These are phyloP conservation scores for Colletotrichum simmondsii DNA, from an alignment of 2,329 filamentous ascomycete species.

Conservation along the genomic window DNA sequence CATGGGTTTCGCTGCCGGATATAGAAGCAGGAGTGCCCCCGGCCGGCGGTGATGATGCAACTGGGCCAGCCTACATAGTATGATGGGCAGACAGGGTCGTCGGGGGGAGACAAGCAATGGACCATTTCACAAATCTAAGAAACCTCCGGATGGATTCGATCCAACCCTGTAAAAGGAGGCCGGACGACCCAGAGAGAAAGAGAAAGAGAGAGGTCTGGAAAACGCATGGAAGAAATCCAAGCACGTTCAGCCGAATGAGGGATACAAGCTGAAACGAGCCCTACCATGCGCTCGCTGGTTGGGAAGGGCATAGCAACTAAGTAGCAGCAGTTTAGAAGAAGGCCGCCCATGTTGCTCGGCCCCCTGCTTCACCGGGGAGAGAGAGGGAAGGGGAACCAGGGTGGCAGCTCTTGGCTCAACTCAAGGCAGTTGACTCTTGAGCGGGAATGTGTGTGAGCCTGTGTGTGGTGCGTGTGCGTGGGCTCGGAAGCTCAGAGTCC, in stretches of 20 bases:
- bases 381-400: slow-evolving; percentile 15
- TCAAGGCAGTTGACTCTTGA: slow-evolving; percentile 32
- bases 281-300: slow-evolving; percentile 51
- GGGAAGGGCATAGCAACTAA: slow-evolving; percentile 52
- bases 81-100: slow-evolving; percentile 47
- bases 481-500: slow-evolving; percentile 25
- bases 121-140: slow-evolving; percentile 46
- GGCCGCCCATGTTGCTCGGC: slow-evolving; percentile 19
- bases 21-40: slow-evolving; percentile 59
- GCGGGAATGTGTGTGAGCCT: neutral
- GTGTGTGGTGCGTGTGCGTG: slow-evolving; percentile 17
- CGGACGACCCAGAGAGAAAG: slow-evolving; percentile 32
- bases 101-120: slow-evolving; percentile 36
- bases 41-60: slow-evolving; percentile 55
- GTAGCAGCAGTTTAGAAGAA: slow-evolving; percentile 43
- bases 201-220: slow-evolving; percentile 47
- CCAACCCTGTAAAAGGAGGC: slow-evolving; percentile 43
- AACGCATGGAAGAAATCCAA: slow-evolving; percentile 53
- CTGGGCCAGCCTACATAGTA: slow-evolving; percentile 41
- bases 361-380: slow-evolving; percentile 33
- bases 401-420: slow-evolving; percentile 35
- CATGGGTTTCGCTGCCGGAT: slow-evolving; percentile 60
- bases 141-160: slow-evolving; percentile 39
- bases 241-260: slow-evolving; percentile 47
- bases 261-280: slow-evolving; percentile 57